Percentiles rank a stretch among this genome's conserved stretches.
Evolutionary conservation across 306 rosid species (phyloP).

Genomic region (Rubus parviflorus): DNA sequence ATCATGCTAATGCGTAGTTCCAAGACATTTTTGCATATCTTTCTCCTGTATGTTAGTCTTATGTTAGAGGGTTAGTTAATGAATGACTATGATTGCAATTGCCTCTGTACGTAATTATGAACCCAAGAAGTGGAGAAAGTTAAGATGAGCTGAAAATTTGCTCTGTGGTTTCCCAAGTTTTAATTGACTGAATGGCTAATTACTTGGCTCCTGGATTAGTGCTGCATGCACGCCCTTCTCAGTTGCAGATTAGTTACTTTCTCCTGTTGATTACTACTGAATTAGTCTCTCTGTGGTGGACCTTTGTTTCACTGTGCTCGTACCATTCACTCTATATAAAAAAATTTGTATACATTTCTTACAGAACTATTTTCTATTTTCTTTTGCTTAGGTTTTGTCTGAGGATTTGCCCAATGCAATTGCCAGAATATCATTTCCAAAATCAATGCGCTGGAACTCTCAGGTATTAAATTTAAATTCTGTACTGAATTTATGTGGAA

Average conservation of each 20-base stretch:
- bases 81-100: not conserved
- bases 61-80: not conserved
- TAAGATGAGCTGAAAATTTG: not conserved
- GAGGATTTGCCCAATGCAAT: constrained; percentile 71
- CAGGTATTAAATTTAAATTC: constrained; percentile 49
- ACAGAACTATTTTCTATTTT: not conserved
- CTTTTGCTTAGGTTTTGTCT: constrained; percentile 62
- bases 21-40: not conserved
- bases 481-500: not conserved
- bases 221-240: not conserved
- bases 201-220: not conserved
- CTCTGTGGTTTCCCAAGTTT: constrained; percentile 1
- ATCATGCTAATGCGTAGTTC: not conserved
- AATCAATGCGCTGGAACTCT: constrained; percentile 98
- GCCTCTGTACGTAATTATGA: not conserved
- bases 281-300: not conserved
- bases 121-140: not conserved
- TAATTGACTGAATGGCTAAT: not conserved
- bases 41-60: not conserved
- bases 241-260: not conserved
- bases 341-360: not conserved
- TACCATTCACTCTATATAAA: not conserved
- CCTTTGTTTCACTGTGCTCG: not conserved
- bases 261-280: not conserved
- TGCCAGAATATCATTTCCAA: constrained; percentile 79